phyloP scores from a whole-genome alignment of 1,284 basidiomycete species.

The Tetrapyrgos nigripes region DNA sequence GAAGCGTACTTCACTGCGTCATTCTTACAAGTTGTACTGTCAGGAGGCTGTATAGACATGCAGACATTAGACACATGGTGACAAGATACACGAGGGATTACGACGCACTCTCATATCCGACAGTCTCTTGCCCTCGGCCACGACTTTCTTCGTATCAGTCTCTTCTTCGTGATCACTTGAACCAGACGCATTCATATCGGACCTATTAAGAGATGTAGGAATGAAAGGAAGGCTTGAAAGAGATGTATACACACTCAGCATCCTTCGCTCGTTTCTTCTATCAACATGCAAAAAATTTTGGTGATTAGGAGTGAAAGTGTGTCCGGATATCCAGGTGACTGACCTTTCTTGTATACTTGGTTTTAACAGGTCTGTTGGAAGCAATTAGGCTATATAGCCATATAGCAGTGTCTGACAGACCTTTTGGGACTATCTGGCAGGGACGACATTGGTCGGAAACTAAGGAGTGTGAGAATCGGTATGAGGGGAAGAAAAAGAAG shows the following conservation, averaged over 20 bases:
- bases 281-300: neutral
- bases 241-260: conserved; percentile 24
- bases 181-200: conserved; percentile 3
- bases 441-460: too few relatives aligned
- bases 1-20: neutral
- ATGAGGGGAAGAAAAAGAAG: too few relatives aligned
- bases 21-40: conserved; percentile 5
- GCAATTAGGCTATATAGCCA: too few relatives aligned
- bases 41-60: conserved; percentile 10
- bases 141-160: conserved; percentile 5
- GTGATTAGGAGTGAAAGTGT: neutral
- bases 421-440: too few relatives aligned
- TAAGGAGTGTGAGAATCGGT: too few relatives aligned
- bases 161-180: conserved; percentile 5
- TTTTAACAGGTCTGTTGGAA: conserved; percentile 35
- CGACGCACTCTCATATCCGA: conserved; percentile 17
- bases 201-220: neutral
- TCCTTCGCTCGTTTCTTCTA: conserved; percentile 28
- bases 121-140: conserved; percentile 8
- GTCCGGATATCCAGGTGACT: conserved; percentile 36
- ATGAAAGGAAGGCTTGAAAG: neutral
- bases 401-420: too few relatives aligned
- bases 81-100: neutral
- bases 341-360: conserved; percentile 49
- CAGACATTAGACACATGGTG: neutral